Conservation (phyloP, 306 rosid species). For the Parietaria judaica region DNA sequence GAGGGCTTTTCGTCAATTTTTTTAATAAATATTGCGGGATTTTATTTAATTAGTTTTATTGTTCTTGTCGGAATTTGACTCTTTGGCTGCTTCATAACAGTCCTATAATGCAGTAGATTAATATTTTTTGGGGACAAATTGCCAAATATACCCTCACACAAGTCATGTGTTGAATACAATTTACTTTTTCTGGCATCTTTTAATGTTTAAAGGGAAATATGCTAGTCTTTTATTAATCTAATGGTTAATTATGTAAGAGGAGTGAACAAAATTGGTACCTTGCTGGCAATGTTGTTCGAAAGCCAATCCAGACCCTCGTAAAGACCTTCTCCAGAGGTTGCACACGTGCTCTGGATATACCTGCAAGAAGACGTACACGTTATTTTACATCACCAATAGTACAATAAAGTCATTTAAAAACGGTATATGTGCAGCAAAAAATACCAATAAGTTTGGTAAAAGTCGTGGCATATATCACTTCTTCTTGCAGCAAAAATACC, state of each 20-base stretch:
- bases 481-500: too few relatives aligned
- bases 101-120: too few relatives aligned
- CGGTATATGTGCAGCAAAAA: too few relatives aligned
- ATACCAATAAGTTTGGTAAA: neutral
- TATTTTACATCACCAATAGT: slow-evolving; percentile 16
- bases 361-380: slow-evolving; percentile 37
- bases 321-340: slow-evolving; percentile 97
- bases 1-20: too few relatives aligned
- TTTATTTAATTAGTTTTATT: too few relatives aligned
- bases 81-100: too few relatives aligned
- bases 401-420: neutral
- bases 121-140: too few relatives aligned
- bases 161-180: neutral
- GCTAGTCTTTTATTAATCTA: neutral
- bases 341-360: slow-evolving; percentile 99
- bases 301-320: slow-evolving; percentile 95
- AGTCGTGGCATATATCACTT: neutral
- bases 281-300: slow-evolving; percentile 89
- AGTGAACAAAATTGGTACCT: slow-evolving; percentile 30
- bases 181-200: neutral
- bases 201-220: neutral
- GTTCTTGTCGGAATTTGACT: too few relatives aligned
- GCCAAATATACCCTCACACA: too few relatives aligned
- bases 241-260: neutral
- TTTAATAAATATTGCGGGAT: too few relatives aligned